Evolutionary conservation across 1,284 basidiomycete species (phyloP).

Genomic region (Sphagnurus paluster): DNA sequence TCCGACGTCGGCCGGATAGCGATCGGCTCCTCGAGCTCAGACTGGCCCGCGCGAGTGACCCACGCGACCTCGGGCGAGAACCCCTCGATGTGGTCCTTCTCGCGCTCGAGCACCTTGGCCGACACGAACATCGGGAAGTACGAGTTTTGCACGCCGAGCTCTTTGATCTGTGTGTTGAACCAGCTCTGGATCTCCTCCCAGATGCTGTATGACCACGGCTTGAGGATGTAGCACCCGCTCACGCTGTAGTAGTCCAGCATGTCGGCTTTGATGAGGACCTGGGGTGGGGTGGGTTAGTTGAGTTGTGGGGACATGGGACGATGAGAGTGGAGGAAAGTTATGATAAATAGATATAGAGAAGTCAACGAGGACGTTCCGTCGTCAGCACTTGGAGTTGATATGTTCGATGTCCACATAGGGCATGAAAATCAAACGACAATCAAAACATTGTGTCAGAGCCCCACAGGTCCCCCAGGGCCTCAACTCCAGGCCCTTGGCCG

Average conservation of each 20-base stretch:
- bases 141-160: constrained; percentile 93
- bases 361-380: too few relatives aligned
- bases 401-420: too few relatives aligned
- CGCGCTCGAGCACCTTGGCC: constrained; percentile 87
- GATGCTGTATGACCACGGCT: constrained; percentile 96
- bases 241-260: constrained; percentile 99
- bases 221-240: constrained; percentile 97
- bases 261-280: constrained; percentile 98
- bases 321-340: too few relatives aligned
- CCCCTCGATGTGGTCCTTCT: constrained; percentile 99
- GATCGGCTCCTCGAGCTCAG: constrained; percentile 95
- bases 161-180: constrained; percentile 93
- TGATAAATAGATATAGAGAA: too few relatives aligned
- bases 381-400: constrained; percentile 5
- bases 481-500: too few relatives aligned
- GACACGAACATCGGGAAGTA: constrained; percentile 99
- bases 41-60: constrained; percentile 96
- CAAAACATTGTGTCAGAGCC: too few relatives aligned
- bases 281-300: not conserved
- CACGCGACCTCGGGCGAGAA: constrained; percentile 99
- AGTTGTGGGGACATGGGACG: too few relatives aligned
- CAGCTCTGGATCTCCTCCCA: constrained; percentile 96
- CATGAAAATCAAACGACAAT: too few relatives aligned
- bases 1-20: constrained; percentile 98
- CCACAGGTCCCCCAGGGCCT: too few relatives aligned